Evolutionary conservation across 202 grass and related monocot species (phyloP).

Genomic region (Thinopyrum obtusiflorum): DNA sequence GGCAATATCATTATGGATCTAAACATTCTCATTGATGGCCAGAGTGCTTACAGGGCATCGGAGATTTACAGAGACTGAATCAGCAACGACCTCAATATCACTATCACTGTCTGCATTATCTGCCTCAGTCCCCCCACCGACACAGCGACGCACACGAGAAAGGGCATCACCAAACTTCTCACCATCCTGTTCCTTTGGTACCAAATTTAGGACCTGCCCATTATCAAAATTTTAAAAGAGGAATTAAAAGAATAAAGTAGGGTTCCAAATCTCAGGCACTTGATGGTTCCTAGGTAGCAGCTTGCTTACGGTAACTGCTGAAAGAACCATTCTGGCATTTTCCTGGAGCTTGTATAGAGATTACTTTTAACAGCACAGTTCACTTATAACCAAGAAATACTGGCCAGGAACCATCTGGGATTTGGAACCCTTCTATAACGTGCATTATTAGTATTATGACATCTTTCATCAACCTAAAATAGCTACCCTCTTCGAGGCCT

Average conservation of each 20-base stretch:
- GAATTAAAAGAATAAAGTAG: constrained; percentile 20
- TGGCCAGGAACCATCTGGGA: neutral
- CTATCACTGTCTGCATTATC: constrained; percentile 70
- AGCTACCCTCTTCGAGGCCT: constrained; percentile 1
- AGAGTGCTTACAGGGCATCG: constrained; percentile 77
- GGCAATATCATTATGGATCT: constrained; percentile 9
- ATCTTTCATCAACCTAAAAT: neutral
- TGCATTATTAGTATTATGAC: neutral
- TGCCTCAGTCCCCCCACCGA: constrained; percentile 71
- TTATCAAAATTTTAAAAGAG: constrained; percentile 24
- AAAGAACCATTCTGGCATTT: constrained; percentile 7
- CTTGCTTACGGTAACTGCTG: constrained; percentile 7
- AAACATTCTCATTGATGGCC: neutral
- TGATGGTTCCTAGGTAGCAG: constrained; percentile 23
- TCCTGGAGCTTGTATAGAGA: neutral
- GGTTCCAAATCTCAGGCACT: constrained; percentile 5
- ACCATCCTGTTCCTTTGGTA: constrained; percentile 82
- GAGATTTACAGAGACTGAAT: constrained; percentile 76
- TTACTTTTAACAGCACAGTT: neutral
- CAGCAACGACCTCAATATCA: constrained; percentile 82
- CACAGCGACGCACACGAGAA: constrained; percentile 68
- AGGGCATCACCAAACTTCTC: constrained; percentile 73
- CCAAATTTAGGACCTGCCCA: constrained; percentile 68
- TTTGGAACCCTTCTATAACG: constrained; percentile 16
- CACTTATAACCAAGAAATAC: constrained; percentile 15